Conservation (phyloP, 768 basidiomycete species). For the Kwoniella newhampshirensis region DNA sequence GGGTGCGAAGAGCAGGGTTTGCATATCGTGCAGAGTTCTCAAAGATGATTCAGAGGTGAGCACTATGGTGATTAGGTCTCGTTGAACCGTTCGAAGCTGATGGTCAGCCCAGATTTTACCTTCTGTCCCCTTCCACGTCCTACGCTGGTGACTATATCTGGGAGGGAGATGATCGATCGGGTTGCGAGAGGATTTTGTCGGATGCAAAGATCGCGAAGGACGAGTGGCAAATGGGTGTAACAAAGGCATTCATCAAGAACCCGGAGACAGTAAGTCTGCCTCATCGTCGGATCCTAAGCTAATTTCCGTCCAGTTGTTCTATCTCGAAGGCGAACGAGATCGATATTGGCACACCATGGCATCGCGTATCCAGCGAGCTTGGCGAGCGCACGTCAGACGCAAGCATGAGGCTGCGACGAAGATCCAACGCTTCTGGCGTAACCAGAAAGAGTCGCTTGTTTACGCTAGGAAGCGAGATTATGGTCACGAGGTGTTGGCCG, state of each 20-base stretch:
- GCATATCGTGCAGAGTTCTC: conserved; percentile 98
- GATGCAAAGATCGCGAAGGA: conserved; percentile 95
- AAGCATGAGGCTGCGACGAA: conserved; percentile 91
- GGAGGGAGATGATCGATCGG: conserved; percentile 84
- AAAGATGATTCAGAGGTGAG: conserved; percentile 88
- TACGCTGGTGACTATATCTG: conserved; percentile 99
- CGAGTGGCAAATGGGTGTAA: conserved; percentile 99
- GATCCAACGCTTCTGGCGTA: conserved; percentile 98
- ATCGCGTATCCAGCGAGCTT: conserved; percentile 89
- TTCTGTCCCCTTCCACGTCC: conserved; percentile 89
- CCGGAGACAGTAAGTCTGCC: conserved; percentile 79
- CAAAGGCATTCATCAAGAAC: conserved; percentile 99
- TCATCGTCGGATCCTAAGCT: conserved; percentile 10
- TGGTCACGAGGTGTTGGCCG: conserved; percentile 85
- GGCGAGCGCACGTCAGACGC: conserved; percentile 91
- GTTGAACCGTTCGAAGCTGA: background rate
- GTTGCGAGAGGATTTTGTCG: conserved; percentile 85
- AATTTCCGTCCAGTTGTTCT: conserved; percentile 69
- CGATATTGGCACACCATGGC: conserved; percentile 99
- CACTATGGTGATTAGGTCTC: background rate
- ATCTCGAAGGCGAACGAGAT: conserved; percentile 97
- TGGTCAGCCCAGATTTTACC: conserved; percentile 65
- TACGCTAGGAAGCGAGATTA: conserved; percentile 91
- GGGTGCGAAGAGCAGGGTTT: conserved; percentile 94
- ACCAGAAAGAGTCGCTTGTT: conserved; percentile 88